Conservation (phyloP, 495 filamentous ascomycete genomes). For the Aspergillus taichungensis region DNA sequence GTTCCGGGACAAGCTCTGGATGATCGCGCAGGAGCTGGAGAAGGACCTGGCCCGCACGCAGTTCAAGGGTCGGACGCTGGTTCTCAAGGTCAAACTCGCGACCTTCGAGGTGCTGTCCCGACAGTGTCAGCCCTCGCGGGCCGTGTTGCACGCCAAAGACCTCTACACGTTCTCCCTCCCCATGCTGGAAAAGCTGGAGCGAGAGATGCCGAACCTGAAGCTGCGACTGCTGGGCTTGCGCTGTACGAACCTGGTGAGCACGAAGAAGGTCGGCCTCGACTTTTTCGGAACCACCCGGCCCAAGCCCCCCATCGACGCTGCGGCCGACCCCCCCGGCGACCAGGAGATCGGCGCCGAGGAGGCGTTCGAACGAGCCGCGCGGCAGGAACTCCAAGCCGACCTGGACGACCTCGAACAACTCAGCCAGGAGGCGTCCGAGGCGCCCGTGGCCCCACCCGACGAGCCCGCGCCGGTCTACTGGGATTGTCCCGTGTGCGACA, state of each 20-base stretch:
- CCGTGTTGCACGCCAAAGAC: constrained; percentile 66
- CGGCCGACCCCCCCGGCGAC: constrained; percentile 21
- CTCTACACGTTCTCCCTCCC: constrained; percentile 74
- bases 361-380: constrained; percentile 56
- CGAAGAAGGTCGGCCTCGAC: constrained; percentile 63
- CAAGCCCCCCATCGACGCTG: constrained; percentile 6
- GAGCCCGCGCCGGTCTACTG: constrained; percentile 43
- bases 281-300: constrained; percentile 58
- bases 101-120: constrained; percentile 86
- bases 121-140: constrained; percentile 65
- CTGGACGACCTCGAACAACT: constrained; percentile 54
- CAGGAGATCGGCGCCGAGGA: constrained; percentile 64
- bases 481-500: constrained; percentile 79
- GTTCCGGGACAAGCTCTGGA: constrained; percentile 67
- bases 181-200: constrained; percentile 77
- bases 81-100: constrained; percentile 88
- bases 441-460: not conserved
- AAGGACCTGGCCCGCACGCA: constrained; percentile 71
- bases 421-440: constrained; percentile 45
- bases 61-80: constrained; percentile 82
- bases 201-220: constrained; percentile 73
- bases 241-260: constrained; percentile 78
- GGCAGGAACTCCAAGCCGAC: constrained; percentile 57
- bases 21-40: constrained; percentile 78
- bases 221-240: constrained; percentile 82